A percentile compares a stretch with the other conserved stretches of the same genome.
Evolutionary conservation across 495 filamentous ascomycete genomes (phyloP).

Genomic region (Pseudomonodictys pantanalensis): DNA sequence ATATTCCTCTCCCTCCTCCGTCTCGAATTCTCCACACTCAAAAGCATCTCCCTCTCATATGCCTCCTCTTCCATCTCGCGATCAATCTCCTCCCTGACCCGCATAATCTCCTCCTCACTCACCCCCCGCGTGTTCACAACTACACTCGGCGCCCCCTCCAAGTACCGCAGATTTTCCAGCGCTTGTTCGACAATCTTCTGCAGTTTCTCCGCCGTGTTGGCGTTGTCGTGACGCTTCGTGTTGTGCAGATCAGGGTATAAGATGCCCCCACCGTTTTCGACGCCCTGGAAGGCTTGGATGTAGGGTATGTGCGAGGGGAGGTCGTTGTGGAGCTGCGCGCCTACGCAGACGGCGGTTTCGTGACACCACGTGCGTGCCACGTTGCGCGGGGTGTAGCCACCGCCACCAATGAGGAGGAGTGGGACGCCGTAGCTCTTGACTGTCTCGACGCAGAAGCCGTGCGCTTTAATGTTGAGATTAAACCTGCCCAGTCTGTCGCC

Average conservation of each 20-base stretch:
- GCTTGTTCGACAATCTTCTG: constrained; percentile 69
- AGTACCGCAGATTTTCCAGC: constrained; percentile 80
- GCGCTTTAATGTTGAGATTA: constrained; percentile 91
- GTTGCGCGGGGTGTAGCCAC: constrained; percentile 96
- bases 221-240: constrained; percentile 63
- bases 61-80: constrained; percentile 69
- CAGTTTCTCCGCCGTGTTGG: constrained; percentile 74
- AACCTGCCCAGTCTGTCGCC: constrained; percentile 92
- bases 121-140: constrained; percentile 74
- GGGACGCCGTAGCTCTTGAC: constrained; percentile 76
- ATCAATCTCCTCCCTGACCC: constrained; percentile 75
- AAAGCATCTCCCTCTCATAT: constrained; percentile 58
- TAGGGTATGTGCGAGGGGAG: constrained; percentile 41
- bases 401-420: constrained; percentile 86
- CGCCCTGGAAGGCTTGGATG: constrained; percentile 40
- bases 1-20: constrained; percentile 46
- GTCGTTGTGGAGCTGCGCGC: constrained; percentile 44
- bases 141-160: constrained; percentile 80
- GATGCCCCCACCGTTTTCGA: constrained; percentile 51
- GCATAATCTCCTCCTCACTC: constrained; percentile 61
- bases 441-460: constrained; percentile 85
- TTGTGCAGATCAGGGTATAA: constrained; percentile 70
- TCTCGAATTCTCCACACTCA: constrained; percentile 39
- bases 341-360: constrained; percentile 88
- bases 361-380: constrained; percentile 95